phyloP scores from a whole-genome alignment of 306 rosid genomes.

The Trifolium fragiferum region DNA sequence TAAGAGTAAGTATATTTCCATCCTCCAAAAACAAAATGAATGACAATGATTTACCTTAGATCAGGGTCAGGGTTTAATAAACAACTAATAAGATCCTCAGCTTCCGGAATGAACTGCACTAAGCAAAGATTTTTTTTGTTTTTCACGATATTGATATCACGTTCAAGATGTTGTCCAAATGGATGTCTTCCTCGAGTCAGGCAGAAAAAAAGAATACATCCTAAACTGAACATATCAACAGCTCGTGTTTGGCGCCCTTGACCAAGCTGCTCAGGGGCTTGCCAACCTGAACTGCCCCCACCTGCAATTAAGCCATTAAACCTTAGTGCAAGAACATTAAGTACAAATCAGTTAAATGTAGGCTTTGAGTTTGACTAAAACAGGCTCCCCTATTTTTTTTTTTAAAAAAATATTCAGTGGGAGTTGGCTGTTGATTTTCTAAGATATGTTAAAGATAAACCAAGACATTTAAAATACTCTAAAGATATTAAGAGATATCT shows the following conservation, averaged over 20 bases:
- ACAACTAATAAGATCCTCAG: conserved; percentile 67
- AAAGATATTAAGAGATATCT: conserved; percentile 27
- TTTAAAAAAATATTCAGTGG: not conserved
- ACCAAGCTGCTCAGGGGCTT: conserved; percentile 85
- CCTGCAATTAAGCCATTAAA: conserved; percentile 56
- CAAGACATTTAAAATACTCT: conserved; percentile 11
- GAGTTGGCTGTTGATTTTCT: not conserved
- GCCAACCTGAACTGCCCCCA: conserved; percentile 98
- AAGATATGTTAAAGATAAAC: conserved; percentile 6
- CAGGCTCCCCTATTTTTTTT: not conserved
- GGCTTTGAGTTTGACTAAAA: conserved; percentile 31
- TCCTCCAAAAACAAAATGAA: conserved; percentile 15
- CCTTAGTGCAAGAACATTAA: conserved; percentile 11
- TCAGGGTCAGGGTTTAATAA: conserved; percentile 64
- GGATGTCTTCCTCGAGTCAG: conserved; percentile 89
- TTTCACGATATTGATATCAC: conserved; percentile 78
- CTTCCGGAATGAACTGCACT: conserved; percentile 78
- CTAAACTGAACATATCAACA: conserved; percentile 85
- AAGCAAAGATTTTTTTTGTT: conserved; percentile 63
- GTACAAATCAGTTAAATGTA: conserved; percentile 4
- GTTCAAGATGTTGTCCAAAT: conserved; percentile 83
- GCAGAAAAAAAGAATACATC: conserved; percentile 83
- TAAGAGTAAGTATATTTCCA: conserved; percentile 14
- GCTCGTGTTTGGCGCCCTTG: conserved; percentile 91
- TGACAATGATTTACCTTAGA: conserved; percentile 58